These are phyloP conservation scores for Metschnikowia lunata DNA, from an alignment of 805 yeast genomes.

Conservation along the genomic window DNA sequence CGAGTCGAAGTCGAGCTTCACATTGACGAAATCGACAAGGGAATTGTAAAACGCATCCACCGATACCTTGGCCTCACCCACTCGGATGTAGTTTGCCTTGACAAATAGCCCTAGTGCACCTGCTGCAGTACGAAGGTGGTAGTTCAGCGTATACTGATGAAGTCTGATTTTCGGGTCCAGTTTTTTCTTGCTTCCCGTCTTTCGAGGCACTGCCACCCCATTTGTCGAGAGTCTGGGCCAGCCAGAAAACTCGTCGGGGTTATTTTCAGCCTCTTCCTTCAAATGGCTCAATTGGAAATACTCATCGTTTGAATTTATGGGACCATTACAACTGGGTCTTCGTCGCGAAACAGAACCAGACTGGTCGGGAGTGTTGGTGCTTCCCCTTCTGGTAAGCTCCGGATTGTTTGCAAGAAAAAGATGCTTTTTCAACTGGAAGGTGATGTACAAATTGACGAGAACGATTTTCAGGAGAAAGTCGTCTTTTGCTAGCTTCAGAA, in stretches of 20 bases:
- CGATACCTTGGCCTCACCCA: conserved; percentile 17
- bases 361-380: conserved; percentile 1
- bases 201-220: conserved; percentile 3
- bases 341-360: not conserved
- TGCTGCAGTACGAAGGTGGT: conserved; percentile 74
- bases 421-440: conserved; percentile 64
- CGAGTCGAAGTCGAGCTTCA: conserved; percentile 73
- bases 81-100: conserved; percentile 45
- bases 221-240: conserved; percentile 10
- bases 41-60: conserved; percentile 66
- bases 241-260: conserved; percentile 4
- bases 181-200: conserved; percentile 6
- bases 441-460: conserved; percentile 67
- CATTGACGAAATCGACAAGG: conserved; percentile 73
- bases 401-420: conserved; percentile 35
- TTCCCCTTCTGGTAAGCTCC: conserved; percentile 10
- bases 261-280: conserved; percentile 14
- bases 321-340: conserved; percentile 3
- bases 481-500: conserved; percentile 39
- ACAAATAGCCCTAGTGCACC: conserved; percentile 52
- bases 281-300: conserved; percentile 13
- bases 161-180: conserved; percentile 38
- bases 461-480: conserved; percentile 56
- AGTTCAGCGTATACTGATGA: conserved; percentile 68
- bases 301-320: conserved; percentile 3